Evolutionary conservation across 225 moss, liverwort and hornwort genomes (phyloP).

Genomic region (Bryoerythrophyllum caledonicum): DNA sequence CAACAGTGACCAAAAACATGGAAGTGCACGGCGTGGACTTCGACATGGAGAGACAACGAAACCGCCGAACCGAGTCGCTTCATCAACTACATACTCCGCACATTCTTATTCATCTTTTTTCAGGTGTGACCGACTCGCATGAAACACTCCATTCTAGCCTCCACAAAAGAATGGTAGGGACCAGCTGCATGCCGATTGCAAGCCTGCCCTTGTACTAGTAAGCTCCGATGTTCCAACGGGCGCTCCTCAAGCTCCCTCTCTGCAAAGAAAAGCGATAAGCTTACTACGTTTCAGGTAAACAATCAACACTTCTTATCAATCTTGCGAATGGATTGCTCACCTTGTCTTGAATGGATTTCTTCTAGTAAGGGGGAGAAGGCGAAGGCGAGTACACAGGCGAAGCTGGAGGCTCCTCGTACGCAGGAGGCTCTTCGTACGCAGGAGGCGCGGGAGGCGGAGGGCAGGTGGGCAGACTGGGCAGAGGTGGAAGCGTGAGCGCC

Average conservation of each 20-base stretch:
- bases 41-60: neutral
- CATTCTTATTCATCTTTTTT: neutral
- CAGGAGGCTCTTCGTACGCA: neutral
- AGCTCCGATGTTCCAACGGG: neutral
- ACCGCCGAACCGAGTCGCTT: neutral
- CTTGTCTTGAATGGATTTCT: neutral
- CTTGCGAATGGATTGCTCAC: neutral
- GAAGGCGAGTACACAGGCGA: slow-evolving; percentile 3
- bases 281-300: no score
- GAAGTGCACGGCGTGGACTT: neutral
- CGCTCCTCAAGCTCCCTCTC: neutral
- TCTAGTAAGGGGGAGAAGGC: slow-evolving; percentile 14
- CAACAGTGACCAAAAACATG: slow-evolving; percentile 6
- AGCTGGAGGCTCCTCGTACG: neutral
- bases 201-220: neutral
- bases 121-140: neutral
- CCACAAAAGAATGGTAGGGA: neutral
- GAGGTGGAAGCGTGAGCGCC: neutral
- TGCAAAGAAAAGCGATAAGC: neutral
- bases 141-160: neutral
- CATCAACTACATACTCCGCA: neutral
- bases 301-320: no score
- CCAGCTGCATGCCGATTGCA: neutral
- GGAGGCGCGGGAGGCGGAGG: slow-evolving; percentile 21
- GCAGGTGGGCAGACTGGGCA: slow-evolving; percentile 10